Base-by-base conservation (phyloP, 345 rosid genomes). In the Kandelia obovata region DNA sequence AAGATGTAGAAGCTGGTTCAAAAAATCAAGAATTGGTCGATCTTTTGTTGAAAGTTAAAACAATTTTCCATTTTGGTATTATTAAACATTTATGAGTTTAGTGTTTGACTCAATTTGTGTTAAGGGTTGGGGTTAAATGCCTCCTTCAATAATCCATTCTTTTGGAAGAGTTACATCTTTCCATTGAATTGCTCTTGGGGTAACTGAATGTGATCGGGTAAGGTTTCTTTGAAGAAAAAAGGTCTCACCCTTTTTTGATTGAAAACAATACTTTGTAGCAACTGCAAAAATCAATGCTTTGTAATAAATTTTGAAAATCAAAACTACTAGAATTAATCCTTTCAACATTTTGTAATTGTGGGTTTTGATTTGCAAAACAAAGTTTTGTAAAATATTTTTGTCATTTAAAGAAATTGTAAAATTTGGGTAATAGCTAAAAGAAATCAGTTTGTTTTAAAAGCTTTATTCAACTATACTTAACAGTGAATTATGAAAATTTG, bases 81-180 rank as follows among this genome's bases (percentile, higher is more conserved):
- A 6, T 5, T 31, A 0, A 0, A 31, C 1, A 4, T 31, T 31
- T 0, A 6, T 4, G 5, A 31, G 5, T 0, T 31, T 0, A 4
- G 34, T 31, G 0, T 31, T 31, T 31, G 34, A 6, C 5, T 31
- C 34, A 4, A 31, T 28, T 4, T 28, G 1, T 4, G 2, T 31
- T 31, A 0, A 6, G 0, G 34, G 34, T 31, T 31, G 0, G 5
- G 34, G 6, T 31, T 31, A 5, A 21, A 21, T 21, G 21, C 21
- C 34, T 4, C 6, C 0, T 31, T 31, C 6, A 4, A 0, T 4
- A 6, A 5, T 31, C 6, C 5, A 31, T 5, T 31, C 34, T 15
- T 53, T 0, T 53, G 8, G 4, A n/a, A 53, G 1, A n/a, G 21
- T 17, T 4, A 20, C 6, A 2, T 53, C 57, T 6, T 7, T 53